phyloP scores from a whole-genome alignment of 1,284 basidiomycete species.

The Fomes fomentarius region DNA sequence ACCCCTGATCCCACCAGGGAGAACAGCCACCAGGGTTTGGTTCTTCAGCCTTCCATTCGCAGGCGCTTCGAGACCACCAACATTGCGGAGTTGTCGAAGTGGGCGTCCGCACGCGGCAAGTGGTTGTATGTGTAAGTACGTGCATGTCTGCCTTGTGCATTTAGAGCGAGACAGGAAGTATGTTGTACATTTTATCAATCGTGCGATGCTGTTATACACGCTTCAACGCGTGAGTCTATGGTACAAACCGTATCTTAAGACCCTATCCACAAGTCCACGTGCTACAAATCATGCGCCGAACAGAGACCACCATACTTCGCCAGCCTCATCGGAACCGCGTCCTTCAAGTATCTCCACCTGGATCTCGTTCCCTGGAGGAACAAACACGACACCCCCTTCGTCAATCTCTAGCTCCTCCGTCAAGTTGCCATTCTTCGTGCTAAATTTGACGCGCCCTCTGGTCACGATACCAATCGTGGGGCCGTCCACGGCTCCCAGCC shows the following conservation, averaged over 20 bases:
- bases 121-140: slow-evolving; percentile 22
- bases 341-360: slow-evolving; percentile 45
- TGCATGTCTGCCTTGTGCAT: not conserved
- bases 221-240: too few relatives aligned
- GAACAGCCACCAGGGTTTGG: not conserved
- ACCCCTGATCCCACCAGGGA: slow-evolving; percentile 34
- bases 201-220: not conserved
- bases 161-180: not conserved
- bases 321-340: slow-evolving; percentile 37
- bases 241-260: too few relatives aligned
- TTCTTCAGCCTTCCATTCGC: slow-evolving; percentile 15
- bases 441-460: slow-evolving; percentile 52
- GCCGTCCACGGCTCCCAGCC: slow-evolving; percentile 58
- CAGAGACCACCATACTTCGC: slow-evolving; percentile 30
- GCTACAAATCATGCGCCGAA: slow-evolving; percentile 8
- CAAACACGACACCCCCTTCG: slow-evolving; percentile 79
- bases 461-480: slow-evolving; percentile 85
- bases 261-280: too few relatives aligned
- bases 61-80: slow-evolving; percentile 18
- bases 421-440: slow-evolving; percentile 37
- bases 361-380: slow-evolving; percentile 71
- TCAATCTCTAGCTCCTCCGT: slow-evolving; percentile 48
- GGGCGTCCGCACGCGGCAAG: slow-evolving; percentile 22
- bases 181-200: not conserved
- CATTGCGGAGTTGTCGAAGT: slow-evolving; percentile 14